Percentiles rank a stretch among this genome's conserved stretches.
These are phyloP conservation scores for Ophiosphaerella korrae DNA, from an alignment of 2,329 filamentous ascomycete genomes.

Conservation along the genomic window DNA sequence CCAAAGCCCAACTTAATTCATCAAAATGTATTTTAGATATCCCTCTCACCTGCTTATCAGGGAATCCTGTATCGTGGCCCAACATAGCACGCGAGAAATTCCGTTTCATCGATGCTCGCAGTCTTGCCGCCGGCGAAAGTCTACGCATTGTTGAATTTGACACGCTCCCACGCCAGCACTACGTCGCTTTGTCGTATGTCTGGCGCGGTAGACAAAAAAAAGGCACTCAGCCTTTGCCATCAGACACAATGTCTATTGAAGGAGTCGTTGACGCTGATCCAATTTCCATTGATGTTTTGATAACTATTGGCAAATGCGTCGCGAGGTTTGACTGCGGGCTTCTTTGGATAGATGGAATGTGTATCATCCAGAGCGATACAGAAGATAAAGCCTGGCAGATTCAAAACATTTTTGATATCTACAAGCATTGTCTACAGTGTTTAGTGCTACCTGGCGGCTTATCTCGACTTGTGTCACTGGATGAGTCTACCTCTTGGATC, in stretches of 20 bases:
- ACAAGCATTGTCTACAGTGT: slow-evolving; percentile 15
- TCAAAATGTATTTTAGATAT: not conserved
- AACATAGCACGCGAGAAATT: not conserved
- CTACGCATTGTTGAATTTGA: slow-evolving; percentile 6
- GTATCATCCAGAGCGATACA: slow-evolving; percentile 7
- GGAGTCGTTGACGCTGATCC: slow-evolving; percentile 6
- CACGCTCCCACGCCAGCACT: not conserved
- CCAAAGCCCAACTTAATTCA: no score
- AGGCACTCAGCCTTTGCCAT: no score
- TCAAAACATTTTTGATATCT: slow-evolving; percentile 21
- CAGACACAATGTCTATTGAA: slow-evolving; percentile 1
- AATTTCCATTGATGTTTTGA: slow-evolving; percentile 6
- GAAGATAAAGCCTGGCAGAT: slow-evolving; percentile 27
- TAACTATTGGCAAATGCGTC: not conserved
- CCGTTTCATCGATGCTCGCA: slow-evolving; percentile 7
- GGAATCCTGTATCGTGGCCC: not conserved
- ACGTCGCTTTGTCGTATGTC: slow-evolving; percentile 4
- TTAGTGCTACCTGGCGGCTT: slow-evolving; percentile 23
- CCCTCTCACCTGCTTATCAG: not conserved
- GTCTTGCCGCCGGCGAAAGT: not conserved
- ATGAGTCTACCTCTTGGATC: slow-evolving; percentile 23
- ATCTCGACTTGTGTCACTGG: slow-evolving; percentile 10
- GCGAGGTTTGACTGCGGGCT: slow-evolving; percentile 1
- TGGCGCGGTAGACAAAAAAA: slow-evolving; percentile 1
- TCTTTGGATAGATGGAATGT: slow-evolving; percentile 7